Conservation (phyloP, 257 asterid genomes). For the Rubia yunnanensis region DNA sequence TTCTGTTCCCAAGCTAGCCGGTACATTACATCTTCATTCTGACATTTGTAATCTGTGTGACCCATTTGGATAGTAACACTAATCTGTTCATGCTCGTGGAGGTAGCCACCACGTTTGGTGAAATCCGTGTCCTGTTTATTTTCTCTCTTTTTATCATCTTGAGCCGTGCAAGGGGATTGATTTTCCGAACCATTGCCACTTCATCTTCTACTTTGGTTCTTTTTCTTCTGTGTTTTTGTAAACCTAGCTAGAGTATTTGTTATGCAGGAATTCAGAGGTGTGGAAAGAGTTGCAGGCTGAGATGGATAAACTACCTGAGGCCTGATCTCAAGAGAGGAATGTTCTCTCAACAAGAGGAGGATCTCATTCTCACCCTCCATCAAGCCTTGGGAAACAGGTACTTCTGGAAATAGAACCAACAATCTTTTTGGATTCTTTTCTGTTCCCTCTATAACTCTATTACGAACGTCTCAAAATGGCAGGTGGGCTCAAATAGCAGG, state of each 20-base stretch:
- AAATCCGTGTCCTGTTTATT: too few relatives aligned
- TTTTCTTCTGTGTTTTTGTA: background rate
- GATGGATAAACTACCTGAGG: slow-evolving; percentile 84
- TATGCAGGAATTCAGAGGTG: slow-evolving; percentile 65
- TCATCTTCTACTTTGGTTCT: background rate
- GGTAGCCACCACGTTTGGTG: too few relatives aligned
- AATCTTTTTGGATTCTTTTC: background rate
- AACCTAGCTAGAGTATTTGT: background rate
- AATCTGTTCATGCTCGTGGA: too few relatives aligned
- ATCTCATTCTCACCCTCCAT: slow-evolving; percentile 53
- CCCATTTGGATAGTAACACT: too few relatives aligned
- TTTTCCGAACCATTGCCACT: too few relatives aligned
- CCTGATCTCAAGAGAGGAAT: slow-evolving; percentile 86
- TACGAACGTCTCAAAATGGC: slow-evolving; percentile 2
- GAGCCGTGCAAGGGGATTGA: too few relatives aligned
- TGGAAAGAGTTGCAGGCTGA: slow-evolving; percentile 79
- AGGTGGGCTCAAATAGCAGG: slow-evolving; percentile 95
- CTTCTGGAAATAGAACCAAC: background rate
- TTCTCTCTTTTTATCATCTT: background rate
- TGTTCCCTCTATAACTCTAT: too few relatives aligned
- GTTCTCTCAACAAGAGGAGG: slow-evolving; percentile 77
- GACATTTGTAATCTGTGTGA: too few relatives aligned
- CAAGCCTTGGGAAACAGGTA: slow-evolving; percentile 73
- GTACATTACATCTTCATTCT: too few relatives aligned
- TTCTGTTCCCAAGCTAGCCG: slow-evolving; percentile 82